Evolutionary conservation across 148 eudicot genomes (phyloP).

Genomic region (Polygonum aviculare): DNA sequence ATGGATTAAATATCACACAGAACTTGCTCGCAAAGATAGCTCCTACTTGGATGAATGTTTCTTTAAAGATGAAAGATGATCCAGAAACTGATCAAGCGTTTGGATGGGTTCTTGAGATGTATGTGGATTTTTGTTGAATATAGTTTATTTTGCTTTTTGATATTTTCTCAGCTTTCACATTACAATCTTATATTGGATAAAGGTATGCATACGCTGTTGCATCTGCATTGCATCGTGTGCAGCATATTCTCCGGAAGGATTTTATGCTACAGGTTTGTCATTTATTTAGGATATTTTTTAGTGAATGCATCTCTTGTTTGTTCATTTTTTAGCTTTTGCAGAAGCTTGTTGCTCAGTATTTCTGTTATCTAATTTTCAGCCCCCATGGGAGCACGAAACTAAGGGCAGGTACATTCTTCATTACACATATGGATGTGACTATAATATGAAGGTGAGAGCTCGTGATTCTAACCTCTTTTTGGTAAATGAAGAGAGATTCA

Average conservation of each 20-base stretch:
- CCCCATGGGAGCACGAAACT: slow-evolving; percentile 78
- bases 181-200: background rate
- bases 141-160: background rate
- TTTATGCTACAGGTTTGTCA: slow-evolving; percentile 81
- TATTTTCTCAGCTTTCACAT: background rate
- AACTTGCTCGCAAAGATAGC: slow-evolving; percentile 61
- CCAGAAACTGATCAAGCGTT: slow-evolving; percentile 71
- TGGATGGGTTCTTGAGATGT: slow-evolving; percentile 92
- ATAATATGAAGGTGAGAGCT: slow-evolving; percentile 68
- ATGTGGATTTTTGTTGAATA: slow-evolving; percentile 13
- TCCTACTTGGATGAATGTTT: slow-evolving; percentile 93
- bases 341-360: background rate
- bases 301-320: background rate
- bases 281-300: background rate
- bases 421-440: slow-evolving; percentile 95
- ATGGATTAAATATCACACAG: slow-evolving; percentile 14
- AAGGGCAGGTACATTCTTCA: slow-evolving; percentile 70
- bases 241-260: slow-evolving; percentile 80
- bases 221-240: slow-evolving; percentile 90
- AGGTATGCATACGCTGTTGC: slow-evolving; percentile 99
- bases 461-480: background rate
- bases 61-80: slow-evolving; percentile 78
- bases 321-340: background rate
- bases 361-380: slow-evolving; percentile 41
- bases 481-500: background rate